These are phyloP conservation scores for Codiaeum variegatum DNA, from an alignment of 441 rosid genomes.

Conservation along the genomic window DNA sequence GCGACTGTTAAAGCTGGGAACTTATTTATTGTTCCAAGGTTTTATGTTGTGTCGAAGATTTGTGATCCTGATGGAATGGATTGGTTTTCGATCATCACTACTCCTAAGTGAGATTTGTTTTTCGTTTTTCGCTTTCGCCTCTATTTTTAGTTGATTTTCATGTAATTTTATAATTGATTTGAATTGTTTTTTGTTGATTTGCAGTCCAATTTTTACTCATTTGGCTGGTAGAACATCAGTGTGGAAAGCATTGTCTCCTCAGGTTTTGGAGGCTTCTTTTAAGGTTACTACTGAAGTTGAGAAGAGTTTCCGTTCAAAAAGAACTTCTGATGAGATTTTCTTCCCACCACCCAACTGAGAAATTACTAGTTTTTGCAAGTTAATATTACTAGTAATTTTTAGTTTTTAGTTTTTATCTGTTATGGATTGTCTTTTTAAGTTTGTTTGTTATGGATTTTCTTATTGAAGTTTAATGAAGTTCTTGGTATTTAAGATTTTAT, in stretches of 20 bases:
- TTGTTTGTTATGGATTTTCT: too few species aligned
- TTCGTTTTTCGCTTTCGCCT: too few species aligned
- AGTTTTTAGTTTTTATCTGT: neutral
- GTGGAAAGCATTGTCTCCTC: conserved; percentile 78
- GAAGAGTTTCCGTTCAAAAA: conserved; percentile 56
- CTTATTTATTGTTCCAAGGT: conserved; percentile 84
- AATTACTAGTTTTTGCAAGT: neutral
- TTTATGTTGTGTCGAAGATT: conserved; percentile 72
- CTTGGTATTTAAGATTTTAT: too few species aligned
- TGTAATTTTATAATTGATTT: neutral
- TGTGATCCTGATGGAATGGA: conserved; percentile 68
- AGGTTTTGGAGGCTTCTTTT: conserved; percentile 69
- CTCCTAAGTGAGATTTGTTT: conserved; percentile 63
- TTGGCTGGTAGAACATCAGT: conserved; percentile 76
- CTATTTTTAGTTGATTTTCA: neutral
- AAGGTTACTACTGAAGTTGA: conserved; percentile 53
- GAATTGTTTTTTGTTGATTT: neutral
- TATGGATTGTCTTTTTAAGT: too few species aligned
- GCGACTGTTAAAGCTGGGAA: conserved; percentile 62
- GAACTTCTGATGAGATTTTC: conserved; percentile 64
- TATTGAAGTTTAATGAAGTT: too few species aligned
- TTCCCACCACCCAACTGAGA: conserved; percentile 68
- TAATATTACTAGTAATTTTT: neutral
- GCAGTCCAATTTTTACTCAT: conserved; percentile 83
- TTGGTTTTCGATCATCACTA: conserved; percentile 83